phyloP scores from a whole-genome alignment of 768 basidiomycete genomes.

The Lepiota venenata region DNA sequence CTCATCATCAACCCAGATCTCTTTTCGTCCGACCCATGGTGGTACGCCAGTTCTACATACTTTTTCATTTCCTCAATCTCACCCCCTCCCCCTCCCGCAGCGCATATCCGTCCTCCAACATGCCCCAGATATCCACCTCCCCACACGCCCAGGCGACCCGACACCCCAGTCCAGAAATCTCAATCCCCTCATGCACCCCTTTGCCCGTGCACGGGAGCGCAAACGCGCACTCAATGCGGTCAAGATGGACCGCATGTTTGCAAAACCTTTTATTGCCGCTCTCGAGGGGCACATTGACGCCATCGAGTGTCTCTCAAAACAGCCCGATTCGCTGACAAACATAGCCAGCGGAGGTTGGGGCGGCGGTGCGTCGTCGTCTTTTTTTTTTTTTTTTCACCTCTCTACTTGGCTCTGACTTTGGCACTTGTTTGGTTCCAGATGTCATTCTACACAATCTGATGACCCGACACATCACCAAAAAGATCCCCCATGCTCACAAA shows the following conservation, averaged over 20 bases:
- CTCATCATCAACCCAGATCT: background rate
- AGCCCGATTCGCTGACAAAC: constrained; percentile 66
- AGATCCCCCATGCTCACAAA: constrained; percentile 72
- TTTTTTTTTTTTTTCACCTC: background rate
- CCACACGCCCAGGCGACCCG: constrained; percentile 74
- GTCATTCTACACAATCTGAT: constrained; percentile 84
- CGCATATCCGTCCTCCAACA: constrained; percentile 89
- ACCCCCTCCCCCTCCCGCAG: constrained; percentile 28
- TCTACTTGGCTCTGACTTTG: background rate
- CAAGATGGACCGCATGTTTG: constrained; percentile 96
- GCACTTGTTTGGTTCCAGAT: constrained; percentile 40
- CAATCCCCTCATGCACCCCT: constrained; percentile 94
- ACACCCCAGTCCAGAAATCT: constrained; percentile 90
- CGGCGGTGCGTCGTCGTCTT: constrained; percentile 61
- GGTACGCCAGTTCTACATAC: constrained; percentile 15
- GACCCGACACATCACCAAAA: constrained; percentile 47
- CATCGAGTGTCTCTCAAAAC: constrained; percentile 80
- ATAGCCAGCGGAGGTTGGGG: constrained; percentile 95
- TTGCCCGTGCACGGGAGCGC: constrained; percentile 88
- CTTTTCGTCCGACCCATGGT: constrained; percentile 21
- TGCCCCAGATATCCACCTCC: constrained; percentile 71
- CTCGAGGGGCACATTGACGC: constrained; percentile 94
- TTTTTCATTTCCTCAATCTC: background rate
- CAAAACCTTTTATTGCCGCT: constrained; percentile 92
- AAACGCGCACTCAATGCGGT: constrained; percentile 92